Base-by-base conservation (phyloP, 108 stramenopile genomes). In the Chaetoceros muelleri region DNA sequence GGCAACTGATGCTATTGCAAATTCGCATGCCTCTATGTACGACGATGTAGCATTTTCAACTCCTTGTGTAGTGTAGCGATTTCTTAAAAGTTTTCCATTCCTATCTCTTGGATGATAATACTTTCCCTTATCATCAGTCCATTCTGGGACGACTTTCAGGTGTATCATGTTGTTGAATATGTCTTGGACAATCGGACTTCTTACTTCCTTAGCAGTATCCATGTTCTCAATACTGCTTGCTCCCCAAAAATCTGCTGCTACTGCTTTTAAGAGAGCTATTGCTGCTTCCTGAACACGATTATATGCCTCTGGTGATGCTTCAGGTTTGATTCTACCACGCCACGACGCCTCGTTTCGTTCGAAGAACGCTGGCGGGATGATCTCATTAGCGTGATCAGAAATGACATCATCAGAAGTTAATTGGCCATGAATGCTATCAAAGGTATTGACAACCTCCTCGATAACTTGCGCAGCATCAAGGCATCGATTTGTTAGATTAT, bases 41-140 rank as follows among this genome's bases (percentile, higher is more conserved):
- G 69, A 70, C 0, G 71, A 62, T 2, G 92, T 20, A n/a, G 87
- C 85, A 17, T 71, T 46, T 55, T 86, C 63, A 0, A 98, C 90
- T 40, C 62, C 58, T 55, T 71, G 57, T n/a, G 95, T 96, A 1
- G 95, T 93, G 62, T 76, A 96, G 5, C 93, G 68, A 49, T 67
- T 86, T 7, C 57, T 46, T 16, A 95, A 53, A 34, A 72, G n/a
- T 64, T 94, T 95, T 3, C 87, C 82, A 52, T 91, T 82, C 22
- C 95, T 69, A 66, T 96, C 95, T 24, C 71, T 65, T 24, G 90
- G 94, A 63, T 85, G 80, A 25, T 80, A 70, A 60, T 75, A 93
- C n/a, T 28, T 49, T 0, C 65, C 58, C 13, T 50, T 46, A 24
- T 64, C 68, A 26, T 65, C 55, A 8, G 53, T 55, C 73, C 72